Percentiles rank a stretch among this genome's conserved stretches.
These are phyloP conservation scores for Dothistroma septosporum DNA, from an alignment of 2,329 filamentous ascomycete genomes.

Conservation along the genomic window DNA sequence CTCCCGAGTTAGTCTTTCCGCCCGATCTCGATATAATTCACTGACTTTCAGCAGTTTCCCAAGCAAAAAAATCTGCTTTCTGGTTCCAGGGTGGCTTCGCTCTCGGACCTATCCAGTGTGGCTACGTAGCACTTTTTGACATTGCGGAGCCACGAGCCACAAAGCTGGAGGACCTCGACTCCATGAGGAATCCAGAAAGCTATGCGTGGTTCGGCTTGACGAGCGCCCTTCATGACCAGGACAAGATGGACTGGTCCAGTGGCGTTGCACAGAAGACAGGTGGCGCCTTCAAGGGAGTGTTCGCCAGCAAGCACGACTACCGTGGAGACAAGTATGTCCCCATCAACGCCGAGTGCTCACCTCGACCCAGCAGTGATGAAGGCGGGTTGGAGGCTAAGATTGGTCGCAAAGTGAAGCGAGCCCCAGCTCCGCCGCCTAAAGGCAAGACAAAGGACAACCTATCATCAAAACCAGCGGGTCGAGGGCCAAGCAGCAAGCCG, in stretches of 20 bases:
- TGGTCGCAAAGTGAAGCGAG: neutral
- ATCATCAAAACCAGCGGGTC: too few relatives aligned
- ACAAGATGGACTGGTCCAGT: conserved; percentile 1
- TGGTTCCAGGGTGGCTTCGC: neutral
- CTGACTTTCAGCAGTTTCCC: neutral
- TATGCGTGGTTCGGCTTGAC: conserved; percentile 1
- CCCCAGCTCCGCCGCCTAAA: too few relatives aligned
- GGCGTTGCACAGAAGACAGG: neutral
- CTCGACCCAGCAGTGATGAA: neutral
- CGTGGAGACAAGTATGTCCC: neutral
- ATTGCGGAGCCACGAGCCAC: neutral
- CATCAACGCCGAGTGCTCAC: neutral
- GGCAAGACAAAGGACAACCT: too few relatives aligned
- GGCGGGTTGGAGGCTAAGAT: neutral
- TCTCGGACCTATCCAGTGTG: neutral
- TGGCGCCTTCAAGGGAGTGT: neutral
- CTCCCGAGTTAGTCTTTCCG: neutral
- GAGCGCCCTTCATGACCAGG: neutral
- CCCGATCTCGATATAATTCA: neutral
- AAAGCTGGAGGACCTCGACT: neutral
- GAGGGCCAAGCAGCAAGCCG: too few relatives aligned
- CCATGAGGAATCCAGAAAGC: neutral
- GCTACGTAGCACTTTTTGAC: neutral
- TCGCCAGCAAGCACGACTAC: neutral
- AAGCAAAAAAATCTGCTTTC: neutral